Base-by-base conservation (phyloP, 176 grass and related monocot species). In the Pontederia crassipes region DNA sequence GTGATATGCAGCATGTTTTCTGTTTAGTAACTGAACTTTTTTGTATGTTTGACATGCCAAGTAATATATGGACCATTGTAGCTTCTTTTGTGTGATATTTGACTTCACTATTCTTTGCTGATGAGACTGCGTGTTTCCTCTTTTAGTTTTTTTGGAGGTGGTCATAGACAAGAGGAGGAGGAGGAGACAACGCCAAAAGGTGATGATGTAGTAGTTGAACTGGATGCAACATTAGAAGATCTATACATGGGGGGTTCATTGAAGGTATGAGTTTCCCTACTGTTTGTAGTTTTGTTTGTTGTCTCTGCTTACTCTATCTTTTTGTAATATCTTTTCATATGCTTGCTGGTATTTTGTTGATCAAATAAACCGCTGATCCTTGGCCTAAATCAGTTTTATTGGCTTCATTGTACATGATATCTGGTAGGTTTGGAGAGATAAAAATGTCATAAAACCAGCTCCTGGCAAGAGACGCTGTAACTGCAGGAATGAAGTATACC, bases 401-500 rank as follows among this genome's bases (percentile, higher is more conserved):
- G 1, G 14, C 16, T 18, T 61, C 62, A 55, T 14, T 68, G 61
- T 58, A 57, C 1, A n/a, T 59, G 48, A 20, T 57, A 24, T 28
- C 11, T 63, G 47, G 51, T 68, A 98, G 87, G 79, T 98, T 65
- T 98, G 88, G 93, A 88, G 93, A 76, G 93, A 92, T 70, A 98
- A 89, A 80, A 98, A 98, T 67, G 62, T 92, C 54, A 89, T 98
- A 74, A 98, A 92, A 55, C 79, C 93, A 62, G 93, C 93, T 65
- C 67, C 88, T 16, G 93, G 93, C 48, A 98, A 98, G 74, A 88
- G 93, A 16, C 63, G 28, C 15, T 92, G 93, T 70, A 98, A 98
- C 72, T 98, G 93, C 64, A 98, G 88, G 64, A 92, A 98, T 17
- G 93, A 98, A 90, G 88, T 98, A 70, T 92, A 98, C 65, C 93